Percentiles rank a stretch among this genome's conserved stretches.
phyloP scores from a whole-genome alignment of 495 filamentous ascomycete genomes.

The Hypoxylon rickii region DNA sequence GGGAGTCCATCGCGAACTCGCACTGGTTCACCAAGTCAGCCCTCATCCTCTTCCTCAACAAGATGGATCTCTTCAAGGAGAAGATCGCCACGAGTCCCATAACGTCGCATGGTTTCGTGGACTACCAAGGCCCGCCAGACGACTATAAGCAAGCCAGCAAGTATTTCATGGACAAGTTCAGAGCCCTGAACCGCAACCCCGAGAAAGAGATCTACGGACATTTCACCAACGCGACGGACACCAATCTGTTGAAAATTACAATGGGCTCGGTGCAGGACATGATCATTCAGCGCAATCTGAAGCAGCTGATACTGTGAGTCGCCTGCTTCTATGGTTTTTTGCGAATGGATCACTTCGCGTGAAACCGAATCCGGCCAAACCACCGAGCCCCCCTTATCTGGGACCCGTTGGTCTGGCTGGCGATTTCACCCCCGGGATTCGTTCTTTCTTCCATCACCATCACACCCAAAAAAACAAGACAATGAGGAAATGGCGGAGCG shows the following conservation, averaged over 20 bases:
- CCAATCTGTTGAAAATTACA: slow-evolving; percentile 92
- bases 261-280: slow-evolving; percentile 98
- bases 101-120: slow-evolving; percentile 84
- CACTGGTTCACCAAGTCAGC: slow-evolving; percentile 97
- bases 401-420: slow-evolving; percentile 28
- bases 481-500: slow-evolving; percentile 26
- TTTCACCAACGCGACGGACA: slow-evolving; percentile 94
- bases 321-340: slow-evolving; percentile 29
- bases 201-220: slow-evolving; percentile 91
- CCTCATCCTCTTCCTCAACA: slow-evolving; percentile 98
- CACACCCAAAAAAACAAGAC: background rate
- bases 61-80: slow-evolving; percentile 95
- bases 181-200: slow-evolving; percentile 80
- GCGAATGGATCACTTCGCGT: slow-evolving; percentile 13
- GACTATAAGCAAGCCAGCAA: slow-evolving; percentile 67
- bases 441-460: background rate
- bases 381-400: slow-evolving; percentile 22
- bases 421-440: slow-evolving; percentile 23
- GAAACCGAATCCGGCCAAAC: slow-evolving; percentile 35
- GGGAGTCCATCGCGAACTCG: slow-evolving; percentile 95
- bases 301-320: slow-evolving; percentile 87
- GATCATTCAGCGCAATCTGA: slow-evolving; percentile 98
- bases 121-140: slow-evolving; percentile 67
- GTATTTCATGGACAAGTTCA: slow-evolving; percentile 91
- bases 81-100: slow-evolving; percentile 84